These are phyloP conservation scores for Paratinospora sagittata DNA, from an alignment of 164 flowering plant species.

Conservation along the genomic window DNA sequence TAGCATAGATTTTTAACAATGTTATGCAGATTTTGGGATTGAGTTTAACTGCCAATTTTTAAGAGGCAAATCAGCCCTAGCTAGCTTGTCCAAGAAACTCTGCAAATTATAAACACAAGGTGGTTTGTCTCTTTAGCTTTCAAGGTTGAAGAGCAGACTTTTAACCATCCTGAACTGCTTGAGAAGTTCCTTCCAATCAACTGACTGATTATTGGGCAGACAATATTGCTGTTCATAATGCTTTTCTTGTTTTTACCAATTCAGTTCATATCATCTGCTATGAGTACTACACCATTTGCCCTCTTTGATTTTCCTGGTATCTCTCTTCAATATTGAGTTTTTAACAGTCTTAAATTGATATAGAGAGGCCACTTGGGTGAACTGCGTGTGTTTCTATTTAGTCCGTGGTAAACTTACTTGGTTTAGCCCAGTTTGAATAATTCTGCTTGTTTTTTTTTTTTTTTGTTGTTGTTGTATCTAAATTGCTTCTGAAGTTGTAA, in stretches of 20 bases:
- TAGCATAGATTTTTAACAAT: too few species aligned
- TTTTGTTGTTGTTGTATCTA: too few species aligned
- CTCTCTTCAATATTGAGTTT: not conserved
- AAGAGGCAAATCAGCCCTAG: too few species aligned
- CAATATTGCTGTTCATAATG: not conserved
- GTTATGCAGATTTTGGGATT: too few species aligned
- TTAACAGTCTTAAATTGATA: not conserved
- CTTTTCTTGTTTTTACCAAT: not conserved
- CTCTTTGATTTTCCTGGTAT: not conserved
- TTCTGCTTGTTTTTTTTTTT: too few species aligned
- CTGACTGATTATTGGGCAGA: not conserved
- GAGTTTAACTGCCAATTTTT: too few species aligned
- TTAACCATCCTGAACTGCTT: too few species aligned
- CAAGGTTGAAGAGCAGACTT: not conserved
- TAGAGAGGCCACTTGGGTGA: not conserved
- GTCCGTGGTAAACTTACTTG: not conserved
- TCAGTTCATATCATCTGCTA: not conserved
- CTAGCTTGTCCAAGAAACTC: too few species aligned
- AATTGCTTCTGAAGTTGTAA: too few species aligned
- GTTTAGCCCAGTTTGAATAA: too few species aligned
- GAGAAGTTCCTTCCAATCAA: too few species aligned
- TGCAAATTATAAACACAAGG: not conserved
- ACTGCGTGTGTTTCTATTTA: not conserved
- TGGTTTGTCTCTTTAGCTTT: not conserved
- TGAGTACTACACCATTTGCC: not conserved